phyloP scores from a whole-genome alignment of 331 rosid species.

The Erythrophleum ivorense region DNA sequence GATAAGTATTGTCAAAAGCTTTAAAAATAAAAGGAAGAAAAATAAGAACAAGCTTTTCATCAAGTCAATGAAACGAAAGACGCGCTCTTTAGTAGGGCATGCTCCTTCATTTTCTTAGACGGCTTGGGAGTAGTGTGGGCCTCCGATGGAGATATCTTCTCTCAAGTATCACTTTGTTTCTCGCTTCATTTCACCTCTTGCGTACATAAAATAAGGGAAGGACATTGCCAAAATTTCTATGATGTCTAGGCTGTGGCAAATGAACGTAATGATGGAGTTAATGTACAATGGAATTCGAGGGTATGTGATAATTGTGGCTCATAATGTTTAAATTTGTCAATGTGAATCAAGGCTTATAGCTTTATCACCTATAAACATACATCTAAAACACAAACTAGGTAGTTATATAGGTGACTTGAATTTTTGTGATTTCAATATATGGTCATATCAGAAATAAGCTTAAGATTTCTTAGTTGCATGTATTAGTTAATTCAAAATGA shows the following conservation, averaged over 20 bases:
- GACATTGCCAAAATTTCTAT: no score
- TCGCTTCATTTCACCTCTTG: no score
- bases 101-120: no score
- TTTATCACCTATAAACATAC: not conserved
- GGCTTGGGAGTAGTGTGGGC: no score
- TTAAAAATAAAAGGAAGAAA: no score
- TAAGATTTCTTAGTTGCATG: not conserved
- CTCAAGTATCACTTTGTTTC: no score
- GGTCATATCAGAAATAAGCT: not conserved
- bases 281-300: not conserved
- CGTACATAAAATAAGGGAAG: no score
- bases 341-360: not conserved
- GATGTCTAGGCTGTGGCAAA: not conserved
- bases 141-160: no score
- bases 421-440: not conserved
- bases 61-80: no score
- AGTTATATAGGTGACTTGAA: not conserved
- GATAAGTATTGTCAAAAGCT: no score
- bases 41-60: no score
- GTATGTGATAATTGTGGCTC: slow-evolving; percentile 4
- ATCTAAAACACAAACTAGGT: not conserved
- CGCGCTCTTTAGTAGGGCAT: no score
- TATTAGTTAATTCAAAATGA: not conserved
- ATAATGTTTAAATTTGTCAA: slow-evolving; percentile 18
- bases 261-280: not conserved